Evolutionary conservation across 2,329 filamentous ascomycete genomes (phyloP).

Genomic region (Nothomitra cinnamomea): DNA sequence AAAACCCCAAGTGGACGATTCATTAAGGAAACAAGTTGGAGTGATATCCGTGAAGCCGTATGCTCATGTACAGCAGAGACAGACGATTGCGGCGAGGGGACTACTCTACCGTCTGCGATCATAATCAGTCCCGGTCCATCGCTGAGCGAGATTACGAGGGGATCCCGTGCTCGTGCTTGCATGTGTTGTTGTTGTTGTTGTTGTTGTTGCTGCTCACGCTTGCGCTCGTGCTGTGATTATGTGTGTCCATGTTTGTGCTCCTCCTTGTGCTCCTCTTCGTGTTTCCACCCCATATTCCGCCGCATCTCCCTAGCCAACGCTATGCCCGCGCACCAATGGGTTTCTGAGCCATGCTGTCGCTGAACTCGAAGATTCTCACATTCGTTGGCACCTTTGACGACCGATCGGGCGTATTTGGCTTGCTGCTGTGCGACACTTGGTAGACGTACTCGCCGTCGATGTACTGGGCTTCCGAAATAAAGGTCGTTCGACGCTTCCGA

Average conservation of each 20-base stretch:
- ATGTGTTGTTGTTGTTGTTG: too few relatives aligned
- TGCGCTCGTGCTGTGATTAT: too few relatives aligned
- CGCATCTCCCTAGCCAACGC: not conserved
- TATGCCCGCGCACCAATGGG: not conserved
- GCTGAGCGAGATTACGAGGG: too few relatives aligned
- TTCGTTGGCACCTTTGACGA: not conserved
- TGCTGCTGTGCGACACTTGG: constrained; percentile 16
- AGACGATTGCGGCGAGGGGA: not conserved
- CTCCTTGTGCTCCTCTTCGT: not conserved
- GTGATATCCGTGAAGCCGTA: not conserved
- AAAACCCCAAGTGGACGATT: not conserved
- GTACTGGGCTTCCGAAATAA: constrained; percentile 77
- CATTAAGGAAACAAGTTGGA: not conserved
- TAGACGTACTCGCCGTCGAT: constrained; percentile 93
- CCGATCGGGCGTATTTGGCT: not conserved
- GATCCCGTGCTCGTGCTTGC: too few relatives aligned
- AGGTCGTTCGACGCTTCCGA: constrained; percentile 76
- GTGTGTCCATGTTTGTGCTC: too few relatives aligned
- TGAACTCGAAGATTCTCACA: not conserved
- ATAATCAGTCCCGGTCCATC: too few relatives aligned
- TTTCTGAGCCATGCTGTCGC: not conserved
- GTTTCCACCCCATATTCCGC: not conserved
- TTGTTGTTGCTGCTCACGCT: too few relatives aligned
- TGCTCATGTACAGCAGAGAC: not conserved
- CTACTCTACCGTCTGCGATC: too few relatives aligned